Conservation (phyloP, 192 early-diverging fungal species). For the Coemansia sp. region DNA sequence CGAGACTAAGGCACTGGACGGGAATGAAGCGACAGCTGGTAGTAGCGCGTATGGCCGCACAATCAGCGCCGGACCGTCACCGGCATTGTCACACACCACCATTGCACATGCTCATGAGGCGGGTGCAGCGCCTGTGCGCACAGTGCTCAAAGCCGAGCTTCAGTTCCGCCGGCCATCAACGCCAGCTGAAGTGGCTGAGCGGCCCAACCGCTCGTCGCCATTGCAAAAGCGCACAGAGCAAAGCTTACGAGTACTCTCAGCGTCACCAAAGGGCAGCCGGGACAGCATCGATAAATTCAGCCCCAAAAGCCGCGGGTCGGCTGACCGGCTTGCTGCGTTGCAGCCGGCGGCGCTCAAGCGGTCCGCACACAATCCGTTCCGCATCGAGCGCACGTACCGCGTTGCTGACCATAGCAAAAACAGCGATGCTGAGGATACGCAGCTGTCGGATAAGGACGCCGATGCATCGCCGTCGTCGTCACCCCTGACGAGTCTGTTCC, state of each 20-base stretch:
- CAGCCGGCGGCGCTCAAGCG: constrained; percentile 29
- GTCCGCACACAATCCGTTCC: constrained; percentile 28
- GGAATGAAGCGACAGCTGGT: constrained; percentile 6
- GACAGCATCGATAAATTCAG: constrained; percentile 49
- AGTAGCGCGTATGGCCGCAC: constrained; percentile 1
- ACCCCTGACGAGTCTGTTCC: constrained; percentile 36
- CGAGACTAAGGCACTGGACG: constrained; percentile 4
- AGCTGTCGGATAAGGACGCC: constrained; percentile 22
- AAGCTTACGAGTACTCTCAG: constrained; percentile 16
- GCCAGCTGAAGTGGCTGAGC: constrained; percentile 18
- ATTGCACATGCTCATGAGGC: background rate
- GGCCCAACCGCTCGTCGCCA: constrained; percentile 29
- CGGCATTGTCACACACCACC: constrained; percentile 3
- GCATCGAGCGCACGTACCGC: constrained; percentile 49
- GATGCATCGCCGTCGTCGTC: constrained; percentile 36
- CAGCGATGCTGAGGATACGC: constrained; percentile 27
- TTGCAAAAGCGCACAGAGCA: constrained; percentile 47
- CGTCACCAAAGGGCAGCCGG: constrained; percentile 28
- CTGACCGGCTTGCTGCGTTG: constrained; percentile 30
- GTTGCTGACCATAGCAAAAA: constrained; percentile 38
- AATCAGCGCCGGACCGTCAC: constrained; percentile 16
- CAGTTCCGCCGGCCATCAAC: constrained; percentile 34
- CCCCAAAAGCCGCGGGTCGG: constrained; percentile 40
- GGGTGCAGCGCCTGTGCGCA: constrained; percentile 21
- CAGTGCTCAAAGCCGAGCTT: constrained; percentile 51